Conservation (phyloP, 495 filamentous ascomycete species). For the Penicillium chermesinum region DNA sequence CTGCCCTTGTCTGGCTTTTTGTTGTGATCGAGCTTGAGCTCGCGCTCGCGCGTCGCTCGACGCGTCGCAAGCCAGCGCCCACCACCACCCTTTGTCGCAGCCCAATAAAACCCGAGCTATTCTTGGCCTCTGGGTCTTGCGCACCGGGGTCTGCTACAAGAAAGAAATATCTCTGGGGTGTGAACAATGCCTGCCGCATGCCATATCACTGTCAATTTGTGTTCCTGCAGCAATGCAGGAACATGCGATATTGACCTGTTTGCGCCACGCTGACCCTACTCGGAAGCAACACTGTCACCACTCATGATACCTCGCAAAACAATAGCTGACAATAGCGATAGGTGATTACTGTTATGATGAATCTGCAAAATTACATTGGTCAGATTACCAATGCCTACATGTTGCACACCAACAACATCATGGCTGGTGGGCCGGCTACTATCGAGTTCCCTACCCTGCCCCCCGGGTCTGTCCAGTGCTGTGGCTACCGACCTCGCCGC, state of each 20-base stretch:
- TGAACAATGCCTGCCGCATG: neutral
- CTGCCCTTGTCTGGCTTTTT: constrained; percentile 7
- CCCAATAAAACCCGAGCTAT: neutral
- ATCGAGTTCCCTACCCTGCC: constrained; percentile 48
- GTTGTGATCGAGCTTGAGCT: constrained; percentile 13
- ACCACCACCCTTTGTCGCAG: neutral
- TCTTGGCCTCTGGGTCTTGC: too few species aligned
- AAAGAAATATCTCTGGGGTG: too few species aligned
- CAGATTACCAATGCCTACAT: constrained; percentile 74
- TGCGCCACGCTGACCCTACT: too few species aligned
- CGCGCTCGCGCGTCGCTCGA: constrained; percentile 13
- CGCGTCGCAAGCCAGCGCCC: constrained; percentile 17
- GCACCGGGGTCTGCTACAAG: too few species aligned
- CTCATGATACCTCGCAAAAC: neutral
- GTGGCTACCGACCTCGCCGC: constrained; percentile 29
- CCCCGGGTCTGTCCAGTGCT: constrained; percentile 39
- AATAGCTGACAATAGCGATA: constrained; percentile 24
- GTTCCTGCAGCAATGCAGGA: neutral
- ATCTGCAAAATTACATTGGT: constrained; percentile 66
- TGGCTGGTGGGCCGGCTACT: constrained; percentile 53
- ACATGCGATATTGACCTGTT: neutral
- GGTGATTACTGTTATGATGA: constrained; percentile 69
- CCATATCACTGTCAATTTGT: neutral
- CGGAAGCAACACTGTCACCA: neutral
- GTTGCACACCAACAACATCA: constrained; percentile 72